Conservation (phyloP, 2,329 filamentous ascomycete genomes). For the Cladosporium sphaerospermum region DNA sequence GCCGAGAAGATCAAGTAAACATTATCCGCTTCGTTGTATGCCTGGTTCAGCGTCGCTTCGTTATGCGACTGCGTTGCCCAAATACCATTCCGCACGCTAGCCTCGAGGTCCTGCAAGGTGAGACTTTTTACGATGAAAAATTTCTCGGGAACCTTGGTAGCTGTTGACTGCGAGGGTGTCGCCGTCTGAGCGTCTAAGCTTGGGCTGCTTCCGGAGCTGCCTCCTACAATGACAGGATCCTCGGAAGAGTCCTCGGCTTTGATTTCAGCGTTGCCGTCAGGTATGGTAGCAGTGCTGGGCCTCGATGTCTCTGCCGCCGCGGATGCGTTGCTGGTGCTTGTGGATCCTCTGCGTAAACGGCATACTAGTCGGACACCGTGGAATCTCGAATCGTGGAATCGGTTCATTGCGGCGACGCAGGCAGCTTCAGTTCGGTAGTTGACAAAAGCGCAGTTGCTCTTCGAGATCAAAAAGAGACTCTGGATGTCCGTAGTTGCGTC, state of each 20-base stretch:
- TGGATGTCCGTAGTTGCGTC: slow-evolving; percentile 70
- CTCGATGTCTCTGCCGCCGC: not conserved
- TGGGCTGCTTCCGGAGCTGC: not conserved
- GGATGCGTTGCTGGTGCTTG: slow-evolving; percentile 12
- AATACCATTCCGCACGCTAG: slow-evolving; percentile 78
- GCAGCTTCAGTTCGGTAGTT: slow-evolving; percentile 80
- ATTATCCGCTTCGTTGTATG: slow-evolving; percentile 73
- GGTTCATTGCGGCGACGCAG: slow-evolving; percentile 69
- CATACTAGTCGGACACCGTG: slow-evolving; percentile 81
- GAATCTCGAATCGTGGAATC: slow-evolving; percentile 87
- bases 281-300: not conserved
- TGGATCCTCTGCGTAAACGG: slow-evolving; percentile 55
- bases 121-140: slow-evolving; percentile 93
- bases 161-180: not conserved
- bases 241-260: not conserved
- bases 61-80: slow-evolving; percentile 97
- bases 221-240: slow-evolving; percentile 11
- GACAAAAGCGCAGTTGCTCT: slow-evolving; percentile 95
- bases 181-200: not conserved
- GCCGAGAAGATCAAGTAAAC: slow-evolving; percentile 93
- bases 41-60: slow-evolving; percentile 73
- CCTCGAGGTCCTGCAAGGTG: slow-evolving; percentile 81
- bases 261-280: not conserved
- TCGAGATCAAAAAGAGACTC: slow-evolving; percentile 88
- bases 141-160: slow-evolving; percentile 54